Base-by-base conservation (phyloP, 305 asterid species). In the Fraxinus angustifolia region DNA sequence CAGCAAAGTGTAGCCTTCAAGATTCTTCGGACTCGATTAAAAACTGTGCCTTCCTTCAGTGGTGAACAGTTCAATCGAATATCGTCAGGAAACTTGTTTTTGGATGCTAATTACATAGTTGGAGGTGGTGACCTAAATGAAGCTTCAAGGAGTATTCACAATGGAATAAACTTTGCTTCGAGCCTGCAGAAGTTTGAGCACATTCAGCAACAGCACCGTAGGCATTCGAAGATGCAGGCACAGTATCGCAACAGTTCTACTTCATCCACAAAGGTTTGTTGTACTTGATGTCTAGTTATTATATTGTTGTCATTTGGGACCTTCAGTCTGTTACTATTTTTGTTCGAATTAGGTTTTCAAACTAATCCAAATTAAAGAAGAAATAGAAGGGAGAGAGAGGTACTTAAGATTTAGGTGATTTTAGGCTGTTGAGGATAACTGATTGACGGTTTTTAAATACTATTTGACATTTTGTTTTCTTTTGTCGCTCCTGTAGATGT, bases 1-100 rank as follows among this genome's bases (percentile, higher is more conserved):
- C 94, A 96, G 99, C 99, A 94, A 94, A 92, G 98, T 86, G 87
- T 90, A 84, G 98, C 99, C 82, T 96, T 96, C 90, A 96, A 94
- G 91, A 89, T 94, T 84, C 95, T 96, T 38, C 88, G 94, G 80
- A 96, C 98, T 68, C 91, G 98, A 34, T 85, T 96, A 83, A 93
- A 92, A 88, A 92, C 99, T 34, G 97, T 96, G 12, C 99, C 99
- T 40, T 84, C 97, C 80, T 93, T 94, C 88, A 88, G 93, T 68
- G 90, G 91, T 1, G 94, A 89, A 82, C 91, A 85, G 74, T 83
- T 87, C 78, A 91, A 83, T 81, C 90, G 78, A 82, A 78, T 84
- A 75, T 77, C 90, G 79, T 84, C 90, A 19, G 93, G 90, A 83
- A 91, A 82, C 79, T 84, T 85, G 56, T 73, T 80, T 48, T 19